A percentile compares a stretch with the other conserved stretches of the same genome.
Conservation (phyloP, 345 rosid species). For the Populus simonii region DNA sequence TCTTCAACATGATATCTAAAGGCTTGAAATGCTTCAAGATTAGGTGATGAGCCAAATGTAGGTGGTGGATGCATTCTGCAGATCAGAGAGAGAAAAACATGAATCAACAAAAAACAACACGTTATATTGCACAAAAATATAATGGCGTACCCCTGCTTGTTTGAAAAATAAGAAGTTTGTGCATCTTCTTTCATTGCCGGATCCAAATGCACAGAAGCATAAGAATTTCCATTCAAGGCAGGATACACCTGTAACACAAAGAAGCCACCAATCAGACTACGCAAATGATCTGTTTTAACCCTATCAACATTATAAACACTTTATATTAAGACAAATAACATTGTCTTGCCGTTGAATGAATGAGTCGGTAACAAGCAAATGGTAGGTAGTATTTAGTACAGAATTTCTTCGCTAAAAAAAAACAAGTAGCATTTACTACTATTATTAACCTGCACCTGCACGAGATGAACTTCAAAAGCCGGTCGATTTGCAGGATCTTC, state of each 20-base stretch:
- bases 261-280: background rate
- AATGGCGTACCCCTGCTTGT: slow-evolving; percentile 50
- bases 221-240: slow-evolving; percentile 35
- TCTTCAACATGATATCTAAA: slow-evolving; percentile 51
- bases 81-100: background rate
- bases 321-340: background rate
- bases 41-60: slow-evolving; percentile 86
- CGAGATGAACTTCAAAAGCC: too few relatives aligned
- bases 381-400: too few relatives aligned
- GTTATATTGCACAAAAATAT: background rate
- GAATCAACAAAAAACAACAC: background rate
- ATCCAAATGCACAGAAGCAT: slow-evolving; percentile 49
- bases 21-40: slow-evolving; percentile 61
- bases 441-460: slow-evolving; percentile 32
- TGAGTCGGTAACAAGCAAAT: background rate
- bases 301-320: background rate
- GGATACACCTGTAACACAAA: slow-evolving; percentile 56
- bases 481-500: too few relatives aligned
- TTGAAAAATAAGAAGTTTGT: slow-evolving; percentile 54
- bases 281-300: background rate
- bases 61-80: slow-evolving; percentile 80
- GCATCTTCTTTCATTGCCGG: slow-evolving; percentile 70
- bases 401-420: background rate
- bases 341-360: background rate
- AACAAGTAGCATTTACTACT: background rate